Evolutionary conservation across 2,329 filamentous ascomycete species (phyloP), one percentile per base, ranked within the genome.

Genomic region (Talaromyces pinophilus): DNA sequence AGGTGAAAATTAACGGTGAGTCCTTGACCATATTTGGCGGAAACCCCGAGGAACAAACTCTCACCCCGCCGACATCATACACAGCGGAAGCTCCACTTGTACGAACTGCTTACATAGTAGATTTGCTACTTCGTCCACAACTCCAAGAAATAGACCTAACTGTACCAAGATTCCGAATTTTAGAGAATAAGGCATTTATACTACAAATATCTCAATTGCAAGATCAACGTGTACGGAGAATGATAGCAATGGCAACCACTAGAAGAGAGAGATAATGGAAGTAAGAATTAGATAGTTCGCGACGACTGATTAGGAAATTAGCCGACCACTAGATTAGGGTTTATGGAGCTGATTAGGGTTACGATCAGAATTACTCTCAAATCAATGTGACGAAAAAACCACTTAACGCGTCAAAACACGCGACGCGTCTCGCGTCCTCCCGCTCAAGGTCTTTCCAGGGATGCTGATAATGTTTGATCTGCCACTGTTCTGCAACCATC

Each of bases 331-430:
- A 25, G 25, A 59, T 44, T 44, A 59, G 57, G 57, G 57, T 44
- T 59, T 17, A 11, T 5, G 2, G 28, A 25, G 1, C 48, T 5
- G 28, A 59, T 28, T 59, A 59, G 57, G 57, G 57, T 59, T 28
- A n/a, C 6, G 2, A 1, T 38, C 17, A 8, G 40, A 25, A 25
- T 15, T 35, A 2, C 1, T 10, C 13, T 5, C 1, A 10, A 5
- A 50, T 35, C 50, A 57, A 57, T 40, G 55, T 59, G 55, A 59
- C 5, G 0, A 1, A 17, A 67, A 74, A 77, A 76, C 71, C 78
- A 80, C 74, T 80, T 80, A 74, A 80, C 78, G 77, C 78, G 78
- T 72, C n/a, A 60, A 2, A 46, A 67, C 52, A 75, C 78, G 77
- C 77, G 77, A 74, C 73, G 76, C 75, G 76, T 74, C 66, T 74